Evolutionary conservation across 2,329 filamentous ascomycete species (phyloP).

Genomic region (Fusarium austroafricanum): DNA sequence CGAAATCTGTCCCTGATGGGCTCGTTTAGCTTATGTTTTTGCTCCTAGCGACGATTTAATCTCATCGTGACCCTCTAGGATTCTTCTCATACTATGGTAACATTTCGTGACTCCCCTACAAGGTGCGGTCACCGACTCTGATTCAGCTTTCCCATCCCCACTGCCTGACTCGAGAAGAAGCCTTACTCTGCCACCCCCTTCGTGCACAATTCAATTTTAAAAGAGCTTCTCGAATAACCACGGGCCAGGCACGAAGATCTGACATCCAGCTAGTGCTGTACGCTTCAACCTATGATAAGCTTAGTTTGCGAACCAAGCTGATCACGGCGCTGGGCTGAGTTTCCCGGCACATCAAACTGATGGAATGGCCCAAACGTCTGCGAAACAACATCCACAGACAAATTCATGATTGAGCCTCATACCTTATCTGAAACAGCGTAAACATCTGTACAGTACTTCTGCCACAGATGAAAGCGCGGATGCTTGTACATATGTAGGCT

Average conservation of each 20-base stretch:
- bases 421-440: constrained; percentile 22
- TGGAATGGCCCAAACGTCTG: neutral
- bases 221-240: constrained; percentile 13
- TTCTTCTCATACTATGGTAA: neutral
- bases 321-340: constrained; percentile 35
- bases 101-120: neutral
- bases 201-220: constrained; percentile 17
- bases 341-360: constrained; percentile 20
- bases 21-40: constrained; percentile 6
- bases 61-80: constrained; percentile 1
- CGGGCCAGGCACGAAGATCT: constrained; percentile 17
- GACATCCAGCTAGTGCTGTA: constrained; percentile 11
- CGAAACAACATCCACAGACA: constrained; percentile 7
- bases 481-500: neutral
- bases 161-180: constrained; percentile 24
- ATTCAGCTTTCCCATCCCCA: neutral
- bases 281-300: constrained; percentile 12
- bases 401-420: constrained; percentile 10
- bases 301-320: neutral
- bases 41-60: constrained; percentile 15
- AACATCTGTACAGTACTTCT: constrained; percentile 7
- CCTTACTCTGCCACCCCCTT: constrained; percentile 20
- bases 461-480: neutral
- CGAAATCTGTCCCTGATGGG: constrained; percentile 10
- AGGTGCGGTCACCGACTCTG: neutral